These are phyloP conservation scores for Hymenotorrendiella dingleyae DNA, from an alignment of 2,329 filamentous ascomycete species.

Conservation along the genomic window DNA sequence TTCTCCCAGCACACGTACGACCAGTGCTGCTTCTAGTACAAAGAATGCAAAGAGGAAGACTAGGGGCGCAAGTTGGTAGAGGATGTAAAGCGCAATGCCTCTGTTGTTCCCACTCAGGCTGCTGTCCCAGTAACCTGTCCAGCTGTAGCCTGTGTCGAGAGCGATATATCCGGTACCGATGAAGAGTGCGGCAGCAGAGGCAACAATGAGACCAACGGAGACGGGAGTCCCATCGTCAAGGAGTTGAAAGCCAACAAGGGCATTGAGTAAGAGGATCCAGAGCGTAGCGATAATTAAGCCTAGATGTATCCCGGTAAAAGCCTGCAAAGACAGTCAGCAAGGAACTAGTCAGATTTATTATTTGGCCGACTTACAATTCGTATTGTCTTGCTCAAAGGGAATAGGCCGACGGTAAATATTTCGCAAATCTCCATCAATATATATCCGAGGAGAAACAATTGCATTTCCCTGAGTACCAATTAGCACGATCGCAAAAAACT, in stretches of 20 bases:
- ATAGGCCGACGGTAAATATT: conserved; percentile 90
- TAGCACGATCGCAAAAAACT: neutral
- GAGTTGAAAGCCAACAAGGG: conserved; percentile 85
- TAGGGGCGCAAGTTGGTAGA: conserved; percentile 86
- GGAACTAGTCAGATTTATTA: neutral
- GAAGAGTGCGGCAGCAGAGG: conserved; percentile 67
- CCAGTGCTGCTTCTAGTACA: conserved; percentile 74
- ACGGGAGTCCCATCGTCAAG: conserved; percentile 87
- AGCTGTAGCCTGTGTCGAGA: conserved; percentile 83
- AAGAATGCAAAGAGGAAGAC: conserved; percentile 87
- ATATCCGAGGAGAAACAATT: conserved; percentile 83
- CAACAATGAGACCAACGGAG: conserved; percentile 69
- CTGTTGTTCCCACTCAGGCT: conserved; percentile 57
- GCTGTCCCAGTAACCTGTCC: conserved; percentile 71
- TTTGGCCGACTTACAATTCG: conserved; percentile 57
- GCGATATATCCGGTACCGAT: conserved; percentile 93
- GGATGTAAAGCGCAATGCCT: conserved; percentile 82
- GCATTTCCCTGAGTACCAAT: conserved; percentile 70
- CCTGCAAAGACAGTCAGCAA: conserved; percentile 43
- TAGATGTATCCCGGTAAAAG: conserved; percentile 84
- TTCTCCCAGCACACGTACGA: conserved; percentile 82
- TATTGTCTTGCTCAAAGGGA: conserved; percentile 66
- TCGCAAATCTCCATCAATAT: conserved; percentile 88
- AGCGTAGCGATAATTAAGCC: conserved; percentile 81
- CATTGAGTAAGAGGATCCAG: conserved; percentile 91